A percentile compares a stretch with the other conserved stretches of the same genome.
Conservation (phyloP, 495 filamentous ascomycete genomes). For the Gamarada debralockiae region DNA sequence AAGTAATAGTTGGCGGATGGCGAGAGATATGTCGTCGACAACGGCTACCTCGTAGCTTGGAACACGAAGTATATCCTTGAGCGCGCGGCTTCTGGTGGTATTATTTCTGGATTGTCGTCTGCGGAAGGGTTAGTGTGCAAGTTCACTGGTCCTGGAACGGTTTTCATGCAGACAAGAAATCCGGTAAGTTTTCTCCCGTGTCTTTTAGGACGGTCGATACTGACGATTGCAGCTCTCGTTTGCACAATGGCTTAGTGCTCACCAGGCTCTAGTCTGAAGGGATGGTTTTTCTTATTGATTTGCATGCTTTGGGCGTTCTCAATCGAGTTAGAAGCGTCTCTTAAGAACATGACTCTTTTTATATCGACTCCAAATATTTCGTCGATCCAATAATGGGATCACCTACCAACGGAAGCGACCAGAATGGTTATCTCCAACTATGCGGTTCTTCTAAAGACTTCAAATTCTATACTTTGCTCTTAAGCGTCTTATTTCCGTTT, state of each 20-base stretch:
- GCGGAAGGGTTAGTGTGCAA: slow-evolving; percentile 91
- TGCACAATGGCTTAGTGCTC: slow-evolving; percentile 20
- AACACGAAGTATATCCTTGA: slow-evolving; percentile 92
- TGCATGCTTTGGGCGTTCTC: too few species aligned
- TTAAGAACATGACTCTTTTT: too few species aligned
- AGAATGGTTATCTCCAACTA: too few species aligned
- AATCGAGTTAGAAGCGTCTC: too few species aligned
- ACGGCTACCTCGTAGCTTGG: slow-evolving; percentile 96
- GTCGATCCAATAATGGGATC: too few species aligned
- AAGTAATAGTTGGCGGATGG: slow-evolving; percentile 58
- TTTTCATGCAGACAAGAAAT: slow-evolving; percentile 94
- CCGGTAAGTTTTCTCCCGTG: slow-evolving; percentile 41
- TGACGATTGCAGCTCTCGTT: slow-evolving; percentile 16
- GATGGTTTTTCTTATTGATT: neutral
- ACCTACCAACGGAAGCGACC: too few species aligned
- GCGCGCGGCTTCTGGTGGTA: slow-evolving; percentile 82
- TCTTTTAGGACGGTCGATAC: neutral
- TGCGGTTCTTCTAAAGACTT: too few species aligned
- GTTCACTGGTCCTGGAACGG: slow-evolving; percentile 86
- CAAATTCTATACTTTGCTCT: too few species aligned
- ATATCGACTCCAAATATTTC: too few species aligned
- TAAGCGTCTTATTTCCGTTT: too few species aligned
- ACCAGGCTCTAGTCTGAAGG: slow-evolving; percentile 12
- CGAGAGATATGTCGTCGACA: slow-evolving; percentile 90
- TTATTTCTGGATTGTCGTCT: slow-evolving; percentile 73